phyloP scores from a whole-genome alignment of 352 stramenopile genomes.

The Globisporangium middletonii region DNA sequence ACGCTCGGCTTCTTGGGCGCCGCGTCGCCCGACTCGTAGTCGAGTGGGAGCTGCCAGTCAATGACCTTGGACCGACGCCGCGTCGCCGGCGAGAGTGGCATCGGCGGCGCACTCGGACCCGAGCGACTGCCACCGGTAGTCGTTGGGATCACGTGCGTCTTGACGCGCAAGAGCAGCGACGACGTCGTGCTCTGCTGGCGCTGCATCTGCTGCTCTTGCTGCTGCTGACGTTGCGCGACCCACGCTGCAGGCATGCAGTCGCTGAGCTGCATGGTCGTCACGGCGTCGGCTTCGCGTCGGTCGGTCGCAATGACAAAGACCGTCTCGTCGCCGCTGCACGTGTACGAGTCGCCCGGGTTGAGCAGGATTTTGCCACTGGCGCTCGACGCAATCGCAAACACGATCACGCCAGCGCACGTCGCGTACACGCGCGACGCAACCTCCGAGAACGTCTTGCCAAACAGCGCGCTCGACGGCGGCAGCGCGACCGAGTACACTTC shows the following conservation, averaged over 20 bases:
- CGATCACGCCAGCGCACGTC: constrained; percentile 67
- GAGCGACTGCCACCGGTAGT: constrained; percentile 2
- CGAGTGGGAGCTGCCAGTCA: constrained; percentile 21
- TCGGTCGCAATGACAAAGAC: constrained; percentile 76
- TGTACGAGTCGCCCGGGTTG: constrained; percentile 77
- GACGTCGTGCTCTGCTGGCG: constrained; percentile 1
- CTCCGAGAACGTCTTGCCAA: constrained; percentile 72
- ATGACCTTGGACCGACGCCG: constrained; percentile 27
- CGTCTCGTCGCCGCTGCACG: constrained; percentile 54
- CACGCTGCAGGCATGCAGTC: constrained; percentile 16
- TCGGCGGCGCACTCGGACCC: not conserved
- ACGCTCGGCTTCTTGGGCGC: constrained; percentile 16
- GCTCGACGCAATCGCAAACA: constrained; percentile 58
- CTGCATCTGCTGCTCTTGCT: not conserved
- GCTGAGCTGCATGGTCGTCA: constrained; percentile 20
- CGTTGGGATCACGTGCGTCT: constrained; percentile 8
- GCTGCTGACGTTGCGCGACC: constrained; percentile 12
- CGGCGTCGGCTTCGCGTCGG: constrained; percentile 36
- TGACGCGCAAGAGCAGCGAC: constrained; percentile 5
- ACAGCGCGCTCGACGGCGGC: constrained; percentile 41
- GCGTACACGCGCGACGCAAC: constrained; percentile 72
- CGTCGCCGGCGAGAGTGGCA: not conserved
- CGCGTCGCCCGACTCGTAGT: constrained; percentile 1
- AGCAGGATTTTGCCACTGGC: constrained; percentile 46
- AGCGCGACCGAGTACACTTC: constrained; percentile 76